Evolutionary conservation across 305 asterid species (phyloP), one percentile per base, ranked within the genome.

Genomic region (Plantago coronopus): DNA sequence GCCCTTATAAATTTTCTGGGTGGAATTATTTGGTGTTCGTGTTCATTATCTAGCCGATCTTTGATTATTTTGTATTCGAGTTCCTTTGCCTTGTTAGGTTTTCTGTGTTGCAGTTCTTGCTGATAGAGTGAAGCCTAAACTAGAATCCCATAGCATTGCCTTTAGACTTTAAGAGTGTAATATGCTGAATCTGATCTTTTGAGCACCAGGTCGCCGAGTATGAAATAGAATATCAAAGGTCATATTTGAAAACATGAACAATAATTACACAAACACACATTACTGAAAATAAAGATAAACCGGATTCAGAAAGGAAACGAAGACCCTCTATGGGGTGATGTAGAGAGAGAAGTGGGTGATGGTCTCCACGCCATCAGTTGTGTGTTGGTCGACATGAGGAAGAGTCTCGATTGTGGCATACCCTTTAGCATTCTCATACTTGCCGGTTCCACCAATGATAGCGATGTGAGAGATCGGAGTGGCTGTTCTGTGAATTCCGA

Each of bases 401-500:
- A 89, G 85, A 2, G 95, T 78, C 64, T 87, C 97, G 63, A 89
- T 81, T 6, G 91, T 79, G 31, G 97, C 91, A 64, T 81, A 72
- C 17, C 95, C 97, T 57, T 76, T 79, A 0, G 91, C 95, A 29
- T 83, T 78, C 67, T 83, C 94, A 21, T 82, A 84, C 7, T 62
- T 77, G 0, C 97, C 97, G 0, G 94, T 82, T 17, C 97, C 97
- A 29, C 97, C 91, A 20, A 86, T 69, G 7, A 89, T 63, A n/a
- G 94, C 89, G 15, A 84, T 79, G 21, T 86, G 89, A 2, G 97
- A 89, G 1, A 84, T 69, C 3, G 89, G 88, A 0, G 89, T 81
- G 1, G 95, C 95, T 5, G 95, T 89, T 16, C 97, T 69, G 63
- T 89, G 95, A 5, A 89, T 72, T 11, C 95, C 97, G n/a, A 89